Base-by-base conservation (phyloP, 2,329 filamentous ascomycete species). In the Alternaria angustiovoidea region DNA sequence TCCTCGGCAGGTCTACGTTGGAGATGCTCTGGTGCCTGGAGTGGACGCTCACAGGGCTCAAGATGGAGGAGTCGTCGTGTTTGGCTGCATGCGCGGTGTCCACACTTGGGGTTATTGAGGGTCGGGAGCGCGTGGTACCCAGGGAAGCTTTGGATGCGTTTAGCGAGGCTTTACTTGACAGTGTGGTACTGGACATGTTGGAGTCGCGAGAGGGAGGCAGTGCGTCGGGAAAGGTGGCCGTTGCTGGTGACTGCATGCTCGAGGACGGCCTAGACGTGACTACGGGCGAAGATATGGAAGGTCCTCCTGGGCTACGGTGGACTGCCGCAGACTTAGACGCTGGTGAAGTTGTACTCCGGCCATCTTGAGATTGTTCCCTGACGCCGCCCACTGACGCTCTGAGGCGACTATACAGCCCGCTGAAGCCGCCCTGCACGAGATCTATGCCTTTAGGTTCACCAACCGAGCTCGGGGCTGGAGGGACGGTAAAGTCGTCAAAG, bases 401-500 rank as follows among this genome's bases (percentile, higher is more conserved):
- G 69, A 98, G 85, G 38, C 93, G 89, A 78, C 87, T 95, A 78
- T 97, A 98, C 38, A 98, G 82, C 1, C 94, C 93, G 73, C 91
- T 96, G 47, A 98, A 83, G 5, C 94, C 93, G 78, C 94, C 91
- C 64, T 95, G 92, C 22, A 95, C 88, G 41, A 91, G 79, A 59
- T 96, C 93, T 38, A 92, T 82, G 8, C 86, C 86, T 75, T 92
- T 93, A 59, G 83, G 87, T 69, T 96, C 93, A 24, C 84, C 79
- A 14, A 82, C 80, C 2, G 85, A 82, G 1, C 87, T 81, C 1
- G 86, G 83, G 2, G 84, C 81, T 0, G 91, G 89, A 5, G 89
- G 89, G 1, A 90, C 86, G 1, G 91, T 91, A 72, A 96, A 94
- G 74, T 97, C 94, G 79, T 96, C 96, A 80, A 98, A 98, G 8